Percentiles rank a stretch among this genome's conserved stretches.
Evolutionary conservation across 1,139 yeast species (phyloP).

Genomic region (Petasospora rhodanensis): DNA sequence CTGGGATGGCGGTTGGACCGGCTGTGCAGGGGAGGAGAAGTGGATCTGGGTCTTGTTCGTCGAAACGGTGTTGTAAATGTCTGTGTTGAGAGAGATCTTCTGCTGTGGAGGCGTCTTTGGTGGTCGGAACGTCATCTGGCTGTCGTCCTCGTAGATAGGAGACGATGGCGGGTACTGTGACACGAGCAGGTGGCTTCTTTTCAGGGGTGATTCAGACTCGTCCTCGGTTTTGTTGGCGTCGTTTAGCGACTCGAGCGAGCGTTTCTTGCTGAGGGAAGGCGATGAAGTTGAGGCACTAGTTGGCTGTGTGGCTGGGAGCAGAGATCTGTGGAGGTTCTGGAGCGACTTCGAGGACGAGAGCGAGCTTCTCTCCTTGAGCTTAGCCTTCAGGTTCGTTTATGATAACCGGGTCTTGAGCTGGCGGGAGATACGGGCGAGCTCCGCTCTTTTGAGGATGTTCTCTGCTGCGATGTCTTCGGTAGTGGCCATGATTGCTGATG

Average conservation of each 20-base stretch:
- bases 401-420: constrained; percentile 35
- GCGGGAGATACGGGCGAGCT: constrained; percentile 37
- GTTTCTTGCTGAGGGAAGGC: constrained; percentile 14
- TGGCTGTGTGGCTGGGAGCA: too few species aligned
- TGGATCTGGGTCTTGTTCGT: constrained; percentile 26
- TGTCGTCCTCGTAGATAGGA: constrained; percentile 21
- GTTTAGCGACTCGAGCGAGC: constrained; percentile 19
- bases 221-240: constrained; percentile 20
- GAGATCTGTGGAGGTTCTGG: not conserved
- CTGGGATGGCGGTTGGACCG: constrained; percentile 1
- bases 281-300: not conserved
- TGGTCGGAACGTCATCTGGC: constrained; percentile 8
- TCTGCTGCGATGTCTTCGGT: constrained; percentile 36
- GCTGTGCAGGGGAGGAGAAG: constrained; percentile 21
- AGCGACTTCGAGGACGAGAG: not conserved
- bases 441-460: constrained; percentile 37
- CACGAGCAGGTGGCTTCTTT: too few species aligned
- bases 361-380: constrained; percentile 10
- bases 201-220: constrained; percentile 14
- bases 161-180: constrained; percentile 24
- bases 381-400: constrained; percentile 32
- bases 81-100: constrained; percentile 19
- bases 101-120: constrained; percentile 28
- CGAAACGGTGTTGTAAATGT: constrained; percentile 22
- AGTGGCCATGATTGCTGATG: constrained; percentile 6